Base-by-base conservation (phyloP, 805 yeast genomes). In the Brettanomyces naardenensis region DNA sequence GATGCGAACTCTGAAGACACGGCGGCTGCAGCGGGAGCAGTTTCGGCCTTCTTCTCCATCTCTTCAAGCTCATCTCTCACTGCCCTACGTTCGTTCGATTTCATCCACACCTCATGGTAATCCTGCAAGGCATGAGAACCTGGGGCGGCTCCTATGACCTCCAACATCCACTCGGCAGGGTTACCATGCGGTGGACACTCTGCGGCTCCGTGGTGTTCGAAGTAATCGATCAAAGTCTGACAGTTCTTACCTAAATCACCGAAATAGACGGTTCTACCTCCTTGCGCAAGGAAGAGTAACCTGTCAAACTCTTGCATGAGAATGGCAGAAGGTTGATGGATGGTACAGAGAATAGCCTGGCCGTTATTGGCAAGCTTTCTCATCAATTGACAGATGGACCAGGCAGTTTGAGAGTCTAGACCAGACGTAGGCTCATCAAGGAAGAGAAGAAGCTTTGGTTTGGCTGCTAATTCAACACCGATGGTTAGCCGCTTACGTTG, bases 111-210 rank as follows among this genome's bases (percentile, higher is more conserved):
- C 52, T 82, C 80, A 52, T 75, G 68, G 51, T 79, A 82, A 57
- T 82, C 84, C 59, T 78, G 83, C 34, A 67, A 66, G 17, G 87
- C 83, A 48, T 75, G 80, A 26, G 85, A 74, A 37, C 87, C 88
- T 6, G 88, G 88, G 25, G 88, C 87, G 38, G 88, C 88, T 51
- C 89, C 88, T 50, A 80, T 81, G 45, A 79, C 83, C 44, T 82
- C 82, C 60, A 87, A 66, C 95, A 87, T 87, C 92, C 94, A 87
- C 64, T 86, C 95, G 11, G 89, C 90, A 23, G 90, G 92, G 47
- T 83, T 83, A 5, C 85, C 87, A 30, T 68, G 67, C 5, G 66
- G 62, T 17, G 89, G 88, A 62, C 89, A 82, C 39, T 65, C 63
- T 19, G 68, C 71, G 30, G 88, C 75, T 38, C 87, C 88, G 45